These are phyloP conservation scores for Ceratobasidium sp. DNA, from an alignment of 1,284 basidiomycete species.

Conservation along the genomic window DNA sequence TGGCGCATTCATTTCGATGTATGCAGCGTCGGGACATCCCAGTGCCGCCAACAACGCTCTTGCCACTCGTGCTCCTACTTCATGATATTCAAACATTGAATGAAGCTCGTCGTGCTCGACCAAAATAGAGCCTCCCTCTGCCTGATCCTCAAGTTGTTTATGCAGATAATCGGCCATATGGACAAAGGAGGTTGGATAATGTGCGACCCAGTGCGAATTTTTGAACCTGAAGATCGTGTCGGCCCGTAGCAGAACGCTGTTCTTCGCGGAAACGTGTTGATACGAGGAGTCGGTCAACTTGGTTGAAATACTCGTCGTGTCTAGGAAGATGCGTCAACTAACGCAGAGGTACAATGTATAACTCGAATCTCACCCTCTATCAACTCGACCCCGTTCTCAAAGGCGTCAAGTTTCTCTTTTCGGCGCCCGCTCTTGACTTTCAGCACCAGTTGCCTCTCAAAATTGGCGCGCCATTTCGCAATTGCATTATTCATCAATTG, in stretches of 20 bases:
- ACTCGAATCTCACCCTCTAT: background rate
- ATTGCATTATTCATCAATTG: conserved; percentile 24
- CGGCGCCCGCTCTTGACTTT: background rate
- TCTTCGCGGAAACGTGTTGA: conserved; percentile 13
- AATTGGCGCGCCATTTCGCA: conserved; percentile 10
- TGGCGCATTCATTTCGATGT: conserved; percentile 31
- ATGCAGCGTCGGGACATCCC: conserved; percentile 25
- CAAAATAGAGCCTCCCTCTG: background rate
- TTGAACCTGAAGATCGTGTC: conserved; percentile 34
- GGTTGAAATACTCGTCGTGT: conserved; percentile 5
- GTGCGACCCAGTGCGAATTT: background rate
- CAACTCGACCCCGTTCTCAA: background rate
- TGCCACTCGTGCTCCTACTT: conserved; percentile 6
- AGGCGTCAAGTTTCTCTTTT: background rate
- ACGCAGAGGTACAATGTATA: no score
- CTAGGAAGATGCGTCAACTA: background rate
- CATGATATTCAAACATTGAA: conserved; percentile 6
- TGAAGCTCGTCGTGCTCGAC: background rate
- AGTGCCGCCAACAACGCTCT: conserved; percentile 12
- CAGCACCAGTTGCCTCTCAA: conserved; percentile 9
- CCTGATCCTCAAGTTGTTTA: background rate
- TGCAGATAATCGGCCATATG: background rate
- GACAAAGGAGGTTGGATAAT: background rate
- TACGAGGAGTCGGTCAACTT: conserved; percentile 24
- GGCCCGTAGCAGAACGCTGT: conserved; percentile 29